A percentile compares a stretch with the other conserved stretches of the same genome.
These are phyloP conservation scores for Lactarius vividus DNA, from an alignment of 768 basidiomycete species.

Conservation along the genomic window DNA sequence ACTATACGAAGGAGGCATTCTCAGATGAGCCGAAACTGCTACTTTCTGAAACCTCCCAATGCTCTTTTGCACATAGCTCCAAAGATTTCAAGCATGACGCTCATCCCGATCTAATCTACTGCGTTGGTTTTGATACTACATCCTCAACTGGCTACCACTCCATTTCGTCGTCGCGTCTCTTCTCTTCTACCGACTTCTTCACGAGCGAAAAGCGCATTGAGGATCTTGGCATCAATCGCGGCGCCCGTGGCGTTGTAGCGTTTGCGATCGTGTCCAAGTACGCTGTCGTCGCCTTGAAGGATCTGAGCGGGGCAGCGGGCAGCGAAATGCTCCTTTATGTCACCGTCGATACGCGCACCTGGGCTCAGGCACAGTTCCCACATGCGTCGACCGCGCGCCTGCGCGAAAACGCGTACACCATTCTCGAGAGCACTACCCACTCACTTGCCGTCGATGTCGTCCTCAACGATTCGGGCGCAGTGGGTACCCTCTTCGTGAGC, in stretches of 20 bases:
- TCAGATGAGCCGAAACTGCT: slow-evolving; percentile 54
- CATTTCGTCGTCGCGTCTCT: slow-evolving; percentile 68
- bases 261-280: slow-evolving; percentile 93
- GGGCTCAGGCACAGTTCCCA: slow-evolving; percentile 91
- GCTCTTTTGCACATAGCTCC: slow-evolving; percentile 88
- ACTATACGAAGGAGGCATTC: slow-evolving; percentile 86
- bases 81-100: slow-evolving; percentile 79
- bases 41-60: slow-evolving; percentile 67
- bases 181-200: slow-evolving; percentile 86
- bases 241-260: slow-evolving; percentile 85
- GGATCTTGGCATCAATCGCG: slow-evolving; percentile 82
- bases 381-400: slow-evolving; percentile 78
- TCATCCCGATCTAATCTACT: slow-evolving; percentile 75
- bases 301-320: slow-evolving; percentile 48
- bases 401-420: slow-evolving; percentile 91
- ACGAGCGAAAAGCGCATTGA: slow-evolving; percentile 58
- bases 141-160: slow-evolving; percentile 43
- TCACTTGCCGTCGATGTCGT: slow-evolving; percentile 95
- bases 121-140: slow-evolving; percentile 78
- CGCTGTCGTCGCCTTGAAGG: slow-evolving; percentile 86
- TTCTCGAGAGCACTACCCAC: slow-evolving; percentile 91
- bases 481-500: slow-evolving; percentile 93
- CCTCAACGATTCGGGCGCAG: slow-evolving; percentile 54
- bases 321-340: slow-evolving; percentile 87
- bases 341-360: slow-evolving; percentile 74